These are phyloP conservation scores for Trichoderma koningiopsis DNA, from an alignment of 2,329 filamentous ascomycete genomes.

Conservation along the genomic window DNA sequence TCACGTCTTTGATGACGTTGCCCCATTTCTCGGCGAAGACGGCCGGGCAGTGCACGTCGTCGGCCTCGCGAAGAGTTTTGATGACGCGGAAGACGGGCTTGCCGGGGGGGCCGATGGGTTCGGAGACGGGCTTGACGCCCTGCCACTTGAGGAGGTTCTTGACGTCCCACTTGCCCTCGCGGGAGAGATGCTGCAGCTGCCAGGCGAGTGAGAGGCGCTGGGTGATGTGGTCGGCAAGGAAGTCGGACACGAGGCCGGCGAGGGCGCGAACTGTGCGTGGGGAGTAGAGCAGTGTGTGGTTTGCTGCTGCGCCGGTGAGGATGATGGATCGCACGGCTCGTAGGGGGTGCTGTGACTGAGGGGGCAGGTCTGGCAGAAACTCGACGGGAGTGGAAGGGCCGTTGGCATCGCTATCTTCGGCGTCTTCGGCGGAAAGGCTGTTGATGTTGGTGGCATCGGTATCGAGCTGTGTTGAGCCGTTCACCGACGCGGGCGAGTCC, in stretches of 20 bases:
- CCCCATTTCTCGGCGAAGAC: constrained; percentile 71
- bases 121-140: constrained; percentile 74
- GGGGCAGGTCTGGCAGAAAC: constrained; percentile 46
- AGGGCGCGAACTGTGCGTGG: constrained; percentile 74
- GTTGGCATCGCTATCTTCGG: constrained; percentile 31
- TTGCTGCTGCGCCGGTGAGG: constrained; percentile 75
- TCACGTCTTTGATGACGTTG: constrained; percentile 68
- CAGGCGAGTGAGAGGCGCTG: constrained; percentile 79
- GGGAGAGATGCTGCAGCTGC: constrained; percentile 87
- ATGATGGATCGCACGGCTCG: constrained; percentile 68
- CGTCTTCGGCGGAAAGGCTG: constrained; percentile 38
- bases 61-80: constrained; percentile 90
- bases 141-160: constrained; percentile 95
- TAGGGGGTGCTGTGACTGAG: constrained; percentile 50
- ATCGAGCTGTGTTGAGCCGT: constrained; percentile 39
- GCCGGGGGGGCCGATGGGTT: constrained; percentile 62
- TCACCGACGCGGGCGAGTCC: constrained; percentile 53
- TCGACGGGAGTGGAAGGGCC: constrained; percentile 53
- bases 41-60: constrained; percentile 76
- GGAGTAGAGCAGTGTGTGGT: constrained; percentile 82
- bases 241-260: constrained; percentile 80
- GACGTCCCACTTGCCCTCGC: constrained; percentile 95
- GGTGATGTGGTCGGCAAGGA: constrained; percentile 74
- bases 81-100: constrained; percentile 77
- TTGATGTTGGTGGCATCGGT: constrained; percentile 10